Conservation (phyloP, 2,329 filamentous ascomycete species). For the Ophioceras dolichostomum region DNA sequence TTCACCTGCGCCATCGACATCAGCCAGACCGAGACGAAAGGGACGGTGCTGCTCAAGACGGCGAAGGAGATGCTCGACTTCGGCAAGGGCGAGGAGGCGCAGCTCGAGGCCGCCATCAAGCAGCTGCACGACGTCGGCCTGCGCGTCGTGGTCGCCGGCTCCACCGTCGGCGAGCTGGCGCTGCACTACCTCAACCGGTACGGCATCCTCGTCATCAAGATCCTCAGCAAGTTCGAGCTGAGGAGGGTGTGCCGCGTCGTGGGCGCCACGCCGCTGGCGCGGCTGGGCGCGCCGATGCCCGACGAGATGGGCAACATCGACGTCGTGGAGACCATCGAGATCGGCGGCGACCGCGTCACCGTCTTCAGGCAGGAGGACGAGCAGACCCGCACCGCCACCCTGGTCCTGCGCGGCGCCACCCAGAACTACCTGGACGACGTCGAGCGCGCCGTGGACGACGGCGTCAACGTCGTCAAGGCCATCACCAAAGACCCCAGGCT, state of each 20-base stretch:
- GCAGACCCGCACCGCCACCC: conserved; percentile 80
- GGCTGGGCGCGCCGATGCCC: conserved; percentile 96
- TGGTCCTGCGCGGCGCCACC: conserved; percentile 88
- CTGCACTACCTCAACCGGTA: conserved; percentile 97
- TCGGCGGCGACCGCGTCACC: conserved; percentile 94
- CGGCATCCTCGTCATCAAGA: conserved; percentile 90
- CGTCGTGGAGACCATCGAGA: conserved; percentile 92
- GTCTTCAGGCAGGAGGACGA: conserved; percentile 97
- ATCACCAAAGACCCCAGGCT: conserved; percentile 88
- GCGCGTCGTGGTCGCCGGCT: conserved; percentile 82
- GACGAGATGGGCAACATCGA: conserved; percentile 97
- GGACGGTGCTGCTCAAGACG: conserved; percentile 91
- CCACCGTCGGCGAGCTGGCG: conserved; percentile 89
- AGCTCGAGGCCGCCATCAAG: conserved; percentile 86
- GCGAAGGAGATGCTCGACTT: conserved; percentile 98
- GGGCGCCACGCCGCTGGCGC: conserved; percentile 88
- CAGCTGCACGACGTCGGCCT: conserved; percentile 90
- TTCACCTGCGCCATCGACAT: conserved; percentile 94
- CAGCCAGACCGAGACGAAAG: conserved; percentile 97
- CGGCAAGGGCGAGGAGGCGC: conserved; percentile 88
- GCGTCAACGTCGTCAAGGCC: conserved; percentile 96
- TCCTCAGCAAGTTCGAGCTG: conserved; percentile 96
- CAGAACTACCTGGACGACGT: conserved; percentile 97
- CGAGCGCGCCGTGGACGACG: conserved; percentile 93
- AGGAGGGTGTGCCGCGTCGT: conserved; percentile 91